Percentiles rank a stretch among this genome's conserved stretches.
Evolutionary conservation across 2,329 filamentous ascomycete genomes (phyloP).

Genomic region (Apiospora marii): DNA sequence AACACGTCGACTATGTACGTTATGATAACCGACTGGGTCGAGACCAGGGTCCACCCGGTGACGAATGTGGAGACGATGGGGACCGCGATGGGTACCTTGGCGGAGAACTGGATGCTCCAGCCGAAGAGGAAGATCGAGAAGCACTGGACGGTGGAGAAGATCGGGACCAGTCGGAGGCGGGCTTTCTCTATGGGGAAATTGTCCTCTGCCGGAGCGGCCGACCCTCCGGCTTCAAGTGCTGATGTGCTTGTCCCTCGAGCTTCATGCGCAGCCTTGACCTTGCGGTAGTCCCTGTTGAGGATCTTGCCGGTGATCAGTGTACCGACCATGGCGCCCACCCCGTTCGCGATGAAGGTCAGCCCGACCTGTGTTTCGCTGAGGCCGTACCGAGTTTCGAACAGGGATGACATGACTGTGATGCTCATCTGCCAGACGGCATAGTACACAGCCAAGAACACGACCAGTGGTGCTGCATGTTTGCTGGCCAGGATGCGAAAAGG

Average conservation of each 20-base stretch:
- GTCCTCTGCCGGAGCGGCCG: neutral
- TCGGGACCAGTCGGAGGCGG: neutral
- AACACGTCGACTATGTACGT: conserved; percentile 64
- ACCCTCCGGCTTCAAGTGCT: too few species aligned
- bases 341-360: conserved; percentile 62
- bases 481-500: neutral
- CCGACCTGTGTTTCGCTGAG: conserved; percentile 37
- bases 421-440: conserved; percentile 64
- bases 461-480: conserved; percentile 47
- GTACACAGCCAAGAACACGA: conserved; percentile 57
- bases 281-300: conserved; percentile 59
- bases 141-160: neutral
- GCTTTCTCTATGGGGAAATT: neutral
- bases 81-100: conserved; percentile 53
- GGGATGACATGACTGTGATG: conserved; percentile 59
- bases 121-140: neutral
- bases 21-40: conserved; percentile 55
- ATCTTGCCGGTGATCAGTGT: conserved; percentile 60
- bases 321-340: conserved; percentile 61
- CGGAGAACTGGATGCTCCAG: neutral
- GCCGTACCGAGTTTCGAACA: conserved; percentile 50
- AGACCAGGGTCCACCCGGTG: conserved; percentile 59
- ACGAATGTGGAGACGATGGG: conserved; percentile 60
- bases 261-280: conserved; percentile 41
- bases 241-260: neutral